phyloP scores from a whole-genome alignment of 306 rosid species.

The Oemleria cerasiformis region DNA sequence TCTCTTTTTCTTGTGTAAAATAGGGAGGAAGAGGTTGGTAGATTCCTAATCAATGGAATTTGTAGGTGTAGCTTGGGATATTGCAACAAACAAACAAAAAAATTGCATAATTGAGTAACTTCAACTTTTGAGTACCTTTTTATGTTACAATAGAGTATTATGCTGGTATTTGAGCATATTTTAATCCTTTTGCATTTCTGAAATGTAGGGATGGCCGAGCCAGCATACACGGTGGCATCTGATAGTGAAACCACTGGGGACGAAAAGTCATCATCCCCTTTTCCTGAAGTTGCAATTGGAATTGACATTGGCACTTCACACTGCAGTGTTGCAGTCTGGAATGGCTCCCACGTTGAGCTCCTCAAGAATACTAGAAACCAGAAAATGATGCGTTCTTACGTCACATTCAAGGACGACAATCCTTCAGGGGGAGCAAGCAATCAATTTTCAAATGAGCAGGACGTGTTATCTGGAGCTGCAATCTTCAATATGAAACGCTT shows the following conservation, averaged over 20 bases:
- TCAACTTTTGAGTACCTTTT: too few species aligned
- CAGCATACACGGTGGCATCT: constrained; percentile 75
- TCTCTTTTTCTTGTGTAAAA: not conserved
- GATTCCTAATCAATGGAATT: not conserved
- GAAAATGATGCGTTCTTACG: constrained; percentile 73
- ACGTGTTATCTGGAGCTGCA: constrained; percentile 68
- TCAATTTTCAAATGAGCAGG: constrained; percentile 50
- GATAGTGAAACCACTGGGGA: constrained; percentile 78
- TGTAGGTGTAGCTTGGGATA: not conserved
- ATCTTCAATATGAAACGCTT: constrained; percentile 89
- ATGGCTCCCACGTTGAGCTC: constrained; percentile 77
- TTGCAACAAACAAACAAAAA: too few species aligned
- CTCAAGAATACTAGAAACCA: constrained; percentile 65
- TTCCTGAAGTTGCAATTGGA: constrained; percentile 75
- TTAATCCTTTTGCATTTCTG: not conserved
- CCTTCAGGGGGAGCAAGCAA: constrained; percentile 65
- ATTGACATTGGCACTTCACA: constrained; percentile 87
- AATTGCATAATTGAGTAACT: too few species aligned
- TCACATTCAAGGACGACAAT: constrained; percentile 56
- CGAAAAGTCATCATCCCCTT: constrained; percentile 45
- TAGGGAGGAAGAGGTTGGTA: not conserved
- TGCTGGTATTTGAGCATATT: not conserved
- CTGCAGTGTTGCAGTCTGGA: constrained; percentile 86
- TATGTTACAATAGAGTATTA: too few species aligned
- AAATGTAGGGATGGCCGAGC: constrained; percentile 74